phyloP scores from a whole-genome alignment of 352 stramenopile genomes.

The Pythium diclinum region DNA sequence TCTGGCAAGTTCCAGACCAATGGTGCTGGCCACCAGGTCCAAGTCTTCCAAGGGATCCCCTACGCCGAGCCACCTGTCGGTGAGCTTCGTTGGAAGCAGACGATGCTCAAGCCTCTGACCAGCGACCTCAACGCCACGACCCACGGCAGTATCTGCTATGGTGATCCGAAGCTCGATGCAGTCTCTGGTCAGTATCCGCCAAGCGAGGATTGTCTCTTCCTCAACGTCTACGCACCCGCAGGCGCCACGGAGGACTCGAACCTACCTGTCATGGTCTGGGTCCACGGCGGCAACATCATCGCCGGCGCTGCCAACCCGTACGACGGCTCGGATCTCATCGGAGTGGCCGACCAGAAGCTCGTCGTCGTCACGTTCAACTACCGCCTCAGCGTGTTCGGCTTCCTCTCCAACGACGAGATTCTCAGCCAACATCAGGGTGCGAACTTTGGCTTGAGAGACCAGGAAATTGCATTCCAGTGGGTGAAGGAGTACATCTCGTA shows the following conservation, averaged over 20 bases:
- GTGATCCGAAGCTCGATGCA: background rate
- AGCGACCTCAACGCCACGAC: slow-evolving; percentile 3
- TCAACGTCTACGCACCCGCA: slow-evolving; percentile 36
- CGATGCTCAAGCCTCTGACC: slow-evolving; percentile 14
- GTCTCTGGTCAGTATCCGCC: background rate
- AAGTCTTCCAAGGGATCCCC: slow-evolving; percentile 11
- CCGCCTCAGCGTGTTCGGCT: too few relatives aligned
- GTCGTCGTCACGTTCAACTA: slow-evolving; percentile 39
- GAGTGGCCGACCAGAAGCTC: slow-evolving; percentile 21
- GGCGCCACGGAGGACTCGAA: slow-evolving; percentile 24
- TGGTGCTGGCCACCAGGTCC: slow-evolving; percentile 4
- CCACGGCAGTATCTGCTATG: slow-evolving; percentile 10
- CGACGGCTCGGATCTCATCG: slow-evolving; percentile 13
- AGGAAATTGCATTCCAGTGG: slow-evolving; percentile 34
- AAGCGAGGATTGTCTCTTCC: slow-evolving; percentile 32
- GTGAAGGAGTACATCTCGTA: slow-evolving; percentile 36
- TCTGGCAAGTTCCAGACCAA: background rate
- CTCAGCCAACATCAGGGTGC: slow-evolving; percentile 5
- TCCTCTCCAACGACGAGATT: slow-evolving; percentile 7
- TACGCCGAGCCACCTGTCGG: background rate
- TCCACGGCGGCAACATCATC: slow-evolving; percentile 32
- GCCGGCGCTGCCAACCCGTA: slow-evolving; percentile 6
- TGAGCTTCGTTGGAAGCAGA: slow-evolving; percentile 12
- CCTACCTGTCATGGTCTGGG: slow-evolving; percentile 36
- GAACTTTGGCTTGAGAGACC: slow-evolving; percentile 33